Evolutionary conservation across 2,329 filamentous ascomycete species (phyloP).

Genomic region (Cryphonectria naterciae): DNA sequence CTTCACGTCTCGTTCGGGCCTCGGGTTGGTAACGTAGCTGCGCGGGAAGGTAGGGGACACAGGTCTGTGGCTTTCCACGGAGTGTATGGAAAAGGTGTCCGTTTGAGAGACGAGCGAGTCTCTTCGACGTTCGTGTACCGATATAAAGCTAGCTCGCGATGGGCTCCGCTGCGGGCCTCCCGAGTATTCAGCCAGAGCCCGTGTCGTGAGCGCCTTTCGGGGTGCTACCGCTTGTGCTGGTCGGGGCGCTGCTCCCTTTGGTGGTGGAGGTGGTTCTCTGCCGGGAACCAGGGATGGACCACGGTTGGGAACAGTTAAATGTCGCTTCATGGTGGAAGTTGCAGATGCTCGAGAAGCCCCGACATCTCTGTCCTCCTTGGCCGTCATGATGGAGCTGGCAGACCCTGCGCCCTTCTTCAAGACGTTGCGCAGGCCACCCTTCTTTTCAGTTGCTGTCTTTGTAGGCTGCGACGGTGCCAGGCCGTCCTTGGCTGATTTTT

Average conservation of each 20-base stretch:
- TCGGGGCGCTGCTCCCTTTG: conserved; percentile 43
- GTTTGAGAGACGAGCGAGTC: conserved; percentile 61
- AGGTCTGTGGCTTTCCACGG: conserved; percentile 48
- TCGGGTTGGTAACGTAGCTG: conserved; percentile 38
- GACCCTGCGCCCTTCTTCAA: conserved; percentile 55
- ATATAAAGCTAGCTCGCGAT: conserved; percentile 54
- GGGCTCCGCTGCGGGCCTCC: conserved; percentile 43
- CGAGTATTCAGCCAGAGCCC: conserved; percentile 40
- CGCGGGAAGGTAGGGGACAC: conserved; percentile 47
- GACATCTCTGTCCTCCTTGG: conserved; percentile 40
- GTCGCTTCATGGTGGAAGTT: conserved; percentile 33
- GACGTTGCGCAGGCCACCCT: conserved; percentile 51
- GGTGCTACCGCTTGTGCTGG: conserved; percentile 41
- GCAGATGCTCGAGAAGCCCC: conserved; percentile 19
- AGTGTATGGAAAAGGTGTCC: conserved; percentile 58
- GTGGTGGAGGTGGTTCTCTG: conserved; percentile 41
- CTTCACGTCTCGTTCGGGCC: conserved; percentile 41
- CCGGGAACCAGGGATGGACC: conserved; percentile 38
- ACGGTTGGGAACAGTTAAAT: conserved; percentile 38
- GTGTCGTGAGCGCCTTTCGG: conserved; percentile 44
- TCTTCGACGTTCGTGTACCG: conserved; percentile 54
- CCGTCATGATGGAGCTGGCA: conserved; percentile 53
- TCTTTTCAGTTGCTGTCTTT: conserved; percentile 46
- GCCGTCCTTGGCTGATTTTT: conserved; percentile 36
- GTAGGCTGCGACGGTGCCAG: conserved; percentile 10